A percentile compares a stretch with the other conserved stretches of the same genome.
Evolutionary conservation across 2,329 filamentous ascomycete species (phyloP).

Genomic region (Chaetomiaceae sp.): DNA sequence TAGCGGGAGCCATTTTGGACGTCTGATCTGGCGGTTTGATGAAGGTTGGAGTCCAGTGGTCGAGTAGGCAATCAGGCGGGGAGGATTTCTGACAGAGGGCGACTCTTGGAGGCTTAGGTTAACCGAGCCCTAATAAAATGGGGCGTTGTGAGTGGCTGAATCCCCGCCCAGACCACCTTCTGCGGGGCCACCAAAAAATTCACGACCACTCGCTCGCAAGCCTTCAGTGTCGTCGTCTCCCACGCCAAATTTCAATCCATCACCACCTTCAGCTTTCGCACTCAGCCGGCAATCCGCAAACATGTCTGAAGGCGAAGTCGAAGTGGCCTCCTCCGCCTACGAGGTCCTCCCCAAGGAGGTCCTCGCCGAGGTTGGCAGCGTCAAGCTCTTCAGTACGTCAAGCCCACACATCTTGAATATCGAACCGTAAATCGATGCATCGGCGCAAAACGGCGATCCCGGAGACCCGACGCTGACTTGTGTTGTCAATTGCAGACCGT

Average conservation of each 20-base stretch:
- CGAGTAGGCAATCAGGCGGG: constrained; percentile 27
- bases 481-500: constrained; percentile 69
- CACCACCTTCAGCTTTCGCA: constrained; percentile 27
- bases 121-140: constrained; percentile 30
- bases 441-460: constrained; percentile 2
- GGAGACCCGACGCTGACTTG: constrained; percentile 18
- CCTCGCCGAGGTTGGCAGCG: constrained; percentile 78
- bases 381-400: constrained; percentile 76
- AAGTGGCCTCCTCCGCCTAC: constrained; percentile 73
- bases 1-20: constrained; percentile 46
- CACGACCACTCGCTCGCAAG: constrained; percentile 25
- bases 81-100: constrained; percentile 27
- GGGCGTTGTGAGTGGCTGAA: constrained; percentile 26
- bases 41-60: constrained; percentile 26
- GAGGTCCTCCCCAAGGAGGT: constrained; percentile 91
- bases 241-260: constrained; percentile 26
- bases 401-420: background rate
- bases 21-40: constrained; percentile 32
- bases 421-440: constrained; percentile 13
- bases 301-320: constrained; percentile 97
- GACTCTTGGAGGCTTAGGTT: constrained; percentile 25
- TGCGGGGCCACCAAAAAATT: constrained; percentile 32
- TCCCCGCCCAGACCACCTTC: constrained; percentile 18
- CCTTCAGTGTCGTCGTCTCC: constrained; percentile 18
- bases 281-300: constrained; percentile 40